A percentile compares a stretch with the other conserved stretches of the same genome.
Evolutionary conservation across 106 monocot genomes (phyloP).

Genomic region (Agapanthus africanus): DNA sequence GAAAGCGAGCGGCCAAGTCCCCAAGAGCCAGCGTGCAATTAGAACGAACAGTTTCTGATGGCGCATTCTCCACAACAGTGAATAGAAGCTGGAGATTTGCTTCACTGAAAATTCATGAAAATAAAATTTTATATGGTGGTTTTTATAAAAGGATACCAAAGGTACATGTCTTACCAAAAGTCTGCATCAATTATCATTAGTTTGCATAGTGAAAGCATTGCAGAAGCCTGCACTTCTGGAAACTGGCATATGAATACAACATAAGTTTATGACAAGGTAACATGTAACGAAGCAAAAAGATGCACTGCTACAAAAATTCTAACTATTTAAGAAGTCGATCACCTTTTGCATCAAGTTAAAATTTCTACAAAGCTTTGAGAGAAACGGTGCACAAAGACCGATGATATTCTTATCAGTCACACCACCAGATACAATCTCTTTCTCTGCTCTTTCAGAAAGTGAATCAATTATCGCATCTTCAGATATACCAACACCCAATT

Average conservation of each 20-base stretch:
- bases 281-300: slow-evolving; percentile 1
- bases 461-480: slow-evolving; percentile 72
- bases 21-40: slow-evolving; percentile 95
- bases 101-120: slow-evolving; percentile 82
- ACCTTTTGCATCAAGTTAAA: slow-evolving; percentile 89
- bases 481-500: slow-evolving; percentile 77
- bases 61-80: slow-evolving; percentile 78
- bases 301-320: neutral
- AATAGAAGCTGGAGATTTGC: slow-evolving; percentile 91
- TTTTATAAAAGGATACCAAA: neutral
- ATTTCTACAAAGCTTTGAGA: slow-evolving; percentile 92
- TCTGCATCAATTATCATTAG: slow-evolving; percentile 94
- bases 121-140: too few species aligned
- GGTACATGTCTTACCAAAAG: slow-evolving; percentile 64
- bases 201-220: slow-evolving; percentile 94
- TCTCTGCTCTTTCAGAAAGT: slow-evolving; percentile 83
- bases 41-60: slow-evolving; percentile 87
- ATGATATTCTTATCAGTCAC: slow-evolving; percentile 53
- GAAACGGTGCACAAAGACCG: slow-evolving; percentile 71
- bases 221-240: slow-evolving; percentile 82
- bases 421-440: slow-evolving; percentile 74
- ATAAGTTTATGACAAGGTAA: neutral
- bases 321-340: neutral
- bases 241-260: slow-evolving; percentile 38
- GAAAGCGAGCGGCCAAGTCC: slow-evolving; percentile 90